A percentile compares a stretch with the other conserved stretches of the same genome.
Conservation (phyloP, 495 filamentous ascomycete genomes). For the Penicillium manginii region DNA sequence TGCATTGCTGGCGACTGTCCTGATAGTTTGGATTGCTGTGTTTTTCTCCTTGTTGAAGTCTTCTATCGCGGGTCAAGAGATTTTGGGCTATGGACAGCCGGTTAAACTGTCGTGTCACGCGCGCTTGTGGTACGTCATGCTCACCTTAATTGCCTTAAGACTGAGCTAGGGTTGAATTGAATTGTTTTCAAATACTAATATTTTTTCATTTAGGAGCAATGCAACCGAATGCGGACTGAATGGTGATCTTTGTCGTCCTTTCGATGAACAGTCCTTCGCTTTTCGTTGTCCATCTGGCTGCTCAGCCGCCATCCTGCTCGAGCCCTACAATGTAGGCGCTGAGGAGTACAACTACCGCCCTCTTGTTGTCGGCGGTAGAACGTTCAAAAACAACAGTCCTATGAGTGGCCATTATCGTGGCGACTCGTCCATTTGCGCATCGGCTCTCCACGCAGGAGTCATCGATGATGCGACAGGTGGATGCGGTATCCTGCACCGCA, state of each 20-base stretch:
- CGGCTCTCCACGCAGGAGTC: slow-evolving; percentile 75
- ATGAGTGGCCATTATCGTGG: slow-evolving; percentile 64
- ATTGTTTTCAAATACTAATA: background rate
- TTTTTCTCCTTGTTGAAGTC: slow-evolving; percentile 66
- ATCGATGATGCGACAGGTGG: slow-evolving; percentile 67
- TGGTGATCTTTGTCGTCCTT: slow-evolving; percentile 72
- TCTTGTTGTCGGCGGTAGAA: slow-evolving; percentile 70
- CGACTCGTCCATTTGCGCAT: slow-evolving; percentile 76
- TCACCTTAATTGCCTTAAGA: background rate
- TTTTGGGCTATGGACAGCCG: slow-evolving; percentile 65
- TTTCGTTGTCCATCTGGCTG: slow-evolving; percentile 80
- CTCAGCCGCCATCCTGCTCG: slow-evolving; percentile 61
- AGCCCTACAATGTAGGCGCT: slow-evolving; percentile 70
- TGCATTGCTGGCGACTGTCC: slow-evolving; percentile 53
- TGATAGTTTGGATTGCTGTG: slow-evolving; percentile 65
- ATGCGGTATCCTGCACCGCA: slow-evolving; percentile 68
- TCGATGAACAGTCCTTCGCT: slow-evolving; percentile 64
- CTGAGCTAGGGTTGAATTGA: background rate
- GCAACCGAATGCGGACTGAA: slow-evolving; percentile 69
- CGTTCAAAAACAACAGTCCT: slow-evolving; percentile 41
- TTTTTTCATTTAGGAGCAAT: slow-evolving; percentile 35
- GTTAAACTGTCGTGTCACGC: slow-evolving; percentile 53
- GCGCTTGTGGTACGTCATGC: slow-evolving; percentile 52
- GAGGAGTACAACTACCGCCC: slow-evolving; percentile 66
- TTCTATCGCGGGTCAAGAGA: slow-evolving; percentile 58